Evolutionary conservation across 2,329 filamentous ascomycete species (phyloP).

Genomic region (Teratosphaeria destructans): DNA sequence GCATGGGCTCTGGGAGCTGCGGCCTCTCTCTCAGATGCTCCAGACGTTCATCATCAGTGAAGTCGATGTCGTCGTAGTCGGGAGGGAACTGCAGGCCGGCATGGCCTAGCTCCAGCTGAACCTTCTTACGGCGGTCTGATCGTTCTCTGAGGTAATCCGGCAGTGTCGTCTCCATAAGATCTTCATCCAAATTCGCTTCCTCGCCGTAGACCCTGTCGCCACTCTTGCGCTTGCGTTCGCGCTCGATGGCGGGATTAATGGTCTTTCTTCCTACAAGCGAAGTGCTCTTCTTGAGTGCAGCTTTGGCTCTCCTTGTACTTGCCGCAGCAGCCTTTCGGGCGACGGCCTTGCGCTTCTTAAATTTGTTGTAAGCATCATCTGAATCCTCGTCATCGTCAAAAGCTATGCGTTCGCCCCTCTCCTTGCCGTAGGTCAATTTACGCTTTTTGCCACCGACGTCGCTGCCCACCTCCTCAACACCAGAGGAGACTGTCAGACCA

Average conservation of each 20-base stretch:
- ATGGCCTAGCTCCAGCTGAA: conserved; percentile 49
- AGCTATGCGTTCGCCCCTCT: conserved; percentile 10
- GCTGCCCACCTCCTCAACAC: not conserved
- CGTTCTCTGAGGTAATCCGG: conserved; percentile 65
- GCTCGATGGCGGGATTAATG: conserved; percentile 5
- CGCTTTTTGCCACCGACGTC: conserved; percentile 3
- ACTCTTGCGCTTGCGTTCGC: conserved; percentile 4
- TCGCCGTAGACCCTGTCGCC: conserved; percentile 18
- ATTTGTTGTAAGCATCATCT: conserved; percentile 51
- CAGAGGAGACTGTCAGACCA: conserved; percentile 11
- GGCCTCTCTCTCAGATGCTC: conserved; percentile 60
- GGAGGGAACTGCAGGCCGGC: conserved; percentile 69
- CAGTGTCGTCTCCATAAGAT: conserved; percentile 48
- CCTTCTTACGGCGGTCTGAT: conserved; percentile 57
- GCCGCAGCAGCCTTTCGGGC: conserved; percentile 44
- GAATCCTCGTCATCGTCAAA: conserved; percentile 43
- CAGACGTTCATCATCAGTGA: conserved; percentile 58
- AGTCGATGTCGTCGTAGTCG: conserved; percentile 61
- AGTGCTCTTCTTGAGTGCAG: conserved; percentile 27
- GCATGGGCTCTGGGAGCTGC: conserved; percentile 52
- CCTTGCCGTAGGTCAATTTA: conserved; percentile 1
- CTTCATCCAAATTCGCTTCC: conserved; percentile 36
- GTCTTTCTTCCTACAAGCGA: conserved; percentile 27
- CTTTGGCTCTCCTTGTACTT: conserved; percentile 40
- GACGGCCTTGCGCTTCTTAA: conserved; percentile 48